A percentile compares a stretch with the other conserved stretches of the same genome.
phyloP scores from a whole-genome alignment of 306 rosid genomes.

The Sphenostylis stenocarpa region DNA sequence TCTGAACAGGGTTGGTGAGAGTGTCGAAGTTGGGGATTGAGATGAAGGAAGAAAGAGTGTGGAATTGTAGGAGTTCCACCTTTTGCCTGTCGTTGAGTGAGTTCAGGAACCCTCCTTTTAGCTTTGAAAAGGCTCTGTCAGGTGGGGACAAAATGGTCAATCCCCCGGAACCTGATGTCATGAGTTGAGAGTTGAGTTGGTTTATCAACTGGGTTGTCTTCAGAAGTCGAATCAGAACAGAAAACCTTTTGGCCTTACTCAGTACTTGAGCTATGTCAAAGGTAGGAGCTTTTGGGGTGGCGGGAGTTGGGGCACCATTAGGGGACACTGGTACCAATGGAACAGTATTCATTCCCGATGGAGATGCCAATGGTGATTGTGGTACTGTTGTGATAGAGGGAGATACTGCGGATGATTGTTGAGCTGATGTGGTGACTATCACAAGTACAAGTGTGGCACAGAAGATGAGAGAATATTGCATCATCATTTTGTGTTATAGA shows the following conservation, averaged over 20 bases:
- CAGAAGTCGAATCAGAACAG: not conserved
- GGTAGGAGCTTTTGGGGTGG: not conserved
- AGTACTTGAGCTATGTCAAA: not conserved
- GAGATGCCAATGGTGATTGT: not conserved
- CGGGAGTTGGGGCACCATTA: not conserved
- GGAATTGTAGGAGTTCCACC: not conserved
- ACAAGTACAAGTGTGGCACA: not conserved
- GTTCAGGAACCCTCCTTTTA: not conserved
- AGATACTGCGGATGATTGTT: not conserved
- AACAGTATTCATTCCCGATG: not conserved
- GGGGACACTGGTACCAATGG: not conserved
- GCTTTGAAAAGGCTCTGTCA: not conserved
- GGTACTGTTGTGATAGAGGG: not conserved
- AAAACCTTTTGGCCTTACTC: not conserved
- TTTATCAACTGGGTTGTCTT: not conserved
- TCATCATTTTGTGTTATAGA: not conserved
- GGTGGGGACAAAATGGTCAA: not conserved
- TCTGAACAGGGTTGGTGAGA: slow-evolving; percentile 1
- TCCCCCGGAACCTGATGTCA: not conserved
- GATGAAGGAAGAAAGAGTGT: not conserved
- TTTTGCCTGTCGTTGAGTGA: not conserved
- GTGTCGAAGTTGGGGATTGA: slow-evolving; percentile 4
- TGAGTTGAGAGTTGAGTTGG: not conserved
- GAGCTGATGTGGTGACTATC: not conserved
- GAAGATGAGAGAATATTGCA: not conserved